phyloP scores from a whole-genome alignment of 106 monocot species.

The Platanthera zijinensis region DNA sequence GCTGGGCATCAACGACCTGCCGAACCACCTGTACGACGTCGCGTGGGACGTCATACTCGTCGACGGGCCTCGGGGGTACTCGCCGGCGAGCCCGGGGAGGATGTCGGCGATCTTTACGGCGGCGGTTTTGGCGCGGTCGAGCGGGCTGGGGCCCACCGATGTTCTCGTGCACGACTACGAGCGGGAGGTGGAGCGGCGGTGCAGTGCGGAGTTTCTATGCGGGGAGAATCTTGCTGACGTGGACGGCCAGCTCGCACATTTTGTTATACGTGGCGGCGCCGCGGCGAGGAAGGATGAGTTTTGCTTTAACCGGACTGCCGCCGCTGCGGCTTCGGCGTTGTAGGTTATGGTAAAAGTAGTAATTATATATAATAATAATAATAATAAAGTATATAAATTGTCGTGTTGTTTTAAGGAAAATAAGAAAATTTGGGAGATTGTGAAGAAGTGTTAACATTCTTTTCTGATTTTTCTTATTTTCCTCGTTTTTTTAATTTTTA shows the following conservation, averaged over 20 bases:
- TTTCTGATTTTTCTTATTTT: not conserved
- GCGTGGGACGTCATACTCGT: conserved; percentile 80
- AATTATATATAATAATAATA: not conserved
- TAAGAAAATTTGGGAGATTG: no score
- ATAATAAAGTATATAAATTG: no score
- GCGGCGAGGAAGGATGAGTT: conserved; percentile 5
- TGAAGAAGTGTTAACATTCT: no score
- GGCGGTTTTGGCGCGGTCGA: conserved; percentile 68
- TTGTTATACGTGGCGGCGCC: conserved; percentile 25
- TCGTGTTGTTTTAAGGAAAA: no score
- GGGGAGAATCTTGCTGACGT: conserved; percentile 43
- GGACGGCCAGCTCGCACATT: conserved; percentile 55
- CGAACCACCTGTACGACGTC: conserved; percentile 86
- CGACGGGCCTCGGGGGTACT: conserved; percentile 81
- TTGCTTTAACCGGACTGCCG: conserved; percentile 5
- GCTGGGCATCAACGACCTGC: conserved; percentile 77
- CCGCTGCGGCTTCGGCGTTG: not conserved
- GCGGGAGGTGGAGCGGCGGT: conserved; percentile 59
- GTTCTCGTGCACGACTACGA: conserved; percentile 79
- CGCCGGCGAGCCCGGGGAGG: conserved; percentile 53
- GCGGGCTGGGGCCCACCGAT: conserved; percentile 29
- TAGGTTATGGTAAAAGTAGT: not conserved
- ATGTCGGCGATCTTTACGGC: conserved; percentile 82
- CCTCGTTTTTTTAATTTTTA: not conserved
- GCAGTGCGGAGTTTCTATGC: conserved; percentile 75